Conservation (phyloP, 495 filamentous ascomycete species). For the Rostrohypoxylon terebratum region DNA sequence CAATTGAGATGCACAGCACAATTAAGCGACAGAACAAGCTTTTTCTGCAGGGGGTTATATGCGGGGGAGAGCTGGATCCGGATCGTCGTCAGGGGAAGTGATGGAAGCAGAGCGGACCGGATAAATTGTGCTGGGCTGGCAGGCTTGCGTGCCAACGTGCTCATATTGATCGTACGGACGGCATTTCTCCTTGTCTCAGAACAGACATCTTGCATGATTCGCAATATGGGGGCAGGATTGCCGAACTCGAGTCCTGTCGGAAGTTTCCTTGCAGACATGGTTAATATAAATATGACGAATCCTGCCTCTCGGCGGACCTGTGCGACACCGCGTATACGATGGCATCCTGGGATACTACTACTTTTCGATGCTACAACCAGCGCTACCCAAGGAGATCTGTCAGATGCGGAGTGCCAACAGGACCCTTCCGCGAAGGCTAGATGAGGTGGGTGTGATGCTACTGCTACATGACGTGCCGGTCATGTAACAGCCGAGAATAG, state of each 20-base stretch:
- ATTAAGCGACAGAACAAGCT: constrained; percentile 29
- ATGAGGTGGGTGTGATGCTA: constrained; percentile 39
- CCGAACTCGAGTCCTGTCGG: constrained; percentile 14
- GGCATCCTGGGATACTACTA: constrained; percentile 27
- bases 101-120: constrained; percentile 30
- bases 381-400: constrained; percentile 17
- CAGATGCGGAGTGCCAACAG: constrained; percentile 7
- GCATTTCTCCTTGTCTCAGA: constrained; percentile 31
- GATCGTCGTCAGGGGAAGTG: constrained; percentile 36
- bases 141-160: constrained; percentile 15
- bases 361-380: neutral
- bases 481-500: constrained; percentile 38
- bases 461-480: constrained; percentile 39
- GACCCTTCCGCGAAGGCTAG: neutral
- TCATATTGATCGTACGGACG: constrained; percentile 31
- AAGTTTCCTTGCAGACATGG: neutral
- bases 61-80: constrained; percentile 40
- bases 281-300: constrained; percentile 28
- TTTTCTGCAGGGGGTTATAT: constrained; percentile 24
- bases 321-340: constrained; percentile 12
- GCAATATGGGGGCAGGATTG: constrained; percentile 22
- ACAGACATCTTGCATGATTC: constrained; percentile 1
- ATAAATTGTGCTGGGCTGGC: constrained; percentile 25
- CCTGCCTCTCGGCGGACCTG: constrained; percentile 23
- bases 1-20: constrained; percentile 9